A percentile compares a stretch with the other conserved stretches of the same genome.
Evolutionary conservation across 306 rosid species (phyloP).

Genomic region (Prosopis cineraria): DNA sequence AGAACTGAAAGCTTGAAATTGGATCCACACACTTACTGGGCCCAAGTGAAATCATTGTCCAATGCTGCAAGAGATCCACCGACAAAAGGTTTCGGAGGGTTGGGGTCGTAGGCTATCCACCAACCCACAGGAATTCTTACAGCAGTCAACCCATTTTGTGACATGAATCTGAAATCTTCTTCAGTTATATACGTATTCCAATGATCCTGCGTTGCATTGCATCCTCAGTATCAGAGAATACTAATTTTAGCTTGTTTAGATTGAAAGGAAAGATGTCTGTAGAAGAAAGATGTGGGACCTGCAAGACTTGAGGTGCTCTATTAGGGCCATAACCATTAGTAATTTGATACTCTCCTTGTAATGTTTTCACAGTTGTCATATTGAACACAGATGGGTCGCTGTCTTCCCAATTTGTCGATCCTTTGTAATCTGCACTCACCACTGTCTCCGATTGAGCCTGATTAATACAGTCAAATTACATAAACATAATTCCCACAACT

Average conservation of each 20-base stretch:
- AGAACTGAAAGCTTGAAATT: not conserved
- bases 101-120: conserved; percentile 67
- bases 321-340: conserved; percentile 68
- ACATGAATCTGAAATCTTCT: conserved; percentile 65
- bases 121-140: conserved; percentile 75
- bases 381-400: conserved; percentile 57
- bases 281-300: conserved; percentile 25
- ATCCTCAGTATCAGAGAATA: no score
- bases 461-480: not conserved
- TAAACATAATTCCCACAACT: not conserved
- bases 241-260: no score
- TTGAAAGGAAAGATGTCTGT: no score
- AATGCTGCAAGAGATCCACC: conserved; percentile 57
- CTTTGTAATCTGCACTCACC: conserved; percentile 54
- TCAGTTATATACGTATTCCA: conserved; percentile 58
- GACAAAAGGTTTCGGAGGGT: conserved; percentile 68
- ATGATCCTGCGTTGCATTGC: conserved; percentile 50
- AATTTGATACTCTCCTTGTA: conserved; percentile 62
- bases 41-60: conserved; percentile 74
- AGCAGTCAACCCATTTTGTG: conserved; percentile 55
- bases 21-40: conserved; percentile 40
- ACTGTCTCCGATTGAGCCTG: conserved; percentile 47
- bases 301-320: conserved; percentile 53
- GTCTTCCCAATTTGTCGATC: conserved; percentile 49
- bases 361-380: conserved; percentile 20